Base-by-base conservation (phyloP, 305 asterid genomes). In the Striga hermonthica region DNA sequence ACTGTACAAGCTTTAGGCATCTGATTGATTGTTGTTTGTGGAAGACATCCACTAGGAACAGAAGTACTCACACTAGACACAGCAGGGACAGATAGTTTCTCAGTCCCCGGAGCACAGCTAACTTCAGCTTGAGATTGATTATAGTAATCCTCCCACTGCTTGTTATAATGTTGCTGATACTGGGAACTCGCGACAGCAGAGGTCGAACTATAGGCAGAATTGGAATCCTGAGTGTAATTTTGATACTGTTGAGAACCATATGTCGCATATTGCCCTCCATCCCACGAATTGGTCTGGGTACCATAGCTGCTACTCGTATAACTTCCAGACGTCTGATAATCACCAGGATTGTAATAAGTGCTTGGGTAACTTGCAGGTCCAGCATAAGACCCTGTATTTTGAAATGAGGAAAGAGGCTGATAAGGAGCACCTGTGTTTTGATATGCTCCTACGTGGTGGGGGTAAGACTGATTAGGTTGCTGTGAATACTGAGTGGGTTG, bases 381-480 rank as follows among this genome's bases (percentile, higher is more conserved):
- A 86, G 93, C 84, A 94, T 86, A 83, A 85, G 98, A 85, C 85
- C 97, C 99, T 74, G 99, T 76, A 88, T 91, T 94, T 90, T 87
- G 98, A 89, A 88, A 91, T 94, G 99, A 94, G 82, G 99, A 88
- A 91, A 88, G 79, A 86, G 99, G 93, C 97, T 94, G 98, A 87
- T 94, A 81, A 82, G 97, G 94, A 90, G 95, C 97, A 94, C 98
- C 97, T 91, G 98, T 81, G 85, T 87, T 89, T 87, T 87, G 98
- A 81, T 87, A 94, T 71, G 97, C 93, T 82, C 88, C 96, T 53
- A 81, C 73, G 37, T 87, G 93, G 64, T 83, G 93, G 63, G 90
- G 74, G 71, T 85, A 86, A 49, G 97, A 69, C 76, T 81, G 94
- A 81, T 72, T 82, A 54, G 73, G n/a, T 36, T 71, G 80, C 57